Conservation (phyloP, 2,329 filamentous ascomycete species). For the Diaporthe nobilis region DNA sequence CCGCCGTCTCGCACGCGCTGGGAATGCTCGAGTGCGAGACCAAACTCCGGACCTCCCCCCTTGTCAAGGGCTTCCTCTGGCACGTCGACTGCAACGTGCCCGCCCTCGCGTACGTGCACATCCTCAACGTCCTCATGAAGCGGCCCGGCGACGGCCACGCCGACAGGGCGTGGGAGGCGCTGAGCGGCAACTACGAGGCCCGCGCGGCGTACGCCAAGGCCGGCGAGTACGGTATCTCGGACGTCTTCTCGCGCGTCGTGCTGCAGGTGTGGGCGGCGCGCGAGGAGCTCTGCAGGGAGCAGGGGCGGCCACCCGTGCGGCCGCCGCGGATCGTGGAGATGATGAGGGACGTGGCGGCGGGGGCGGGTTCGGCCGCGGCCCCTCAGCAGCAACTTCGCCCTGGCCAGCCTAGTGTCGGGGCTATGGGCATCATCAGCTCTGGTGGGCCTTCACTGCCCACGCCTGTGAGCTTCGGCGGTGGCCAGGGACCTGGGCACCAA, state of each 20-base stretch:
- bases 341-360: neutral
- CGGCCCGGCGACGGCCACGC: conserved; percentile 45
- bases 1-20: conserved; percentile 50
- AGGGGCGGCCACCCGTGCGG: neutral
- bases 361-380: neutral
- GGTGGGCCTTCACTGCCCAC: neutral
- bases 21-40: conserved; percentile 56
- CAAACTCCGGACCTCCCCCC: conserved; percentile 49
- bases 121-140: conserved; percentile 52
- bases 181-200: conserved; percentile 51
- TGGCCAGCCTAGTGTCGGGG: neutral
- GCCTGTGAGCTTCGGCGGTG: neutral
- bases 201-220: neutral
- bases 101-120: conserved; percentile 56
- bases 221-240: neutral
- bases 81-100: conserved; percentile 55
- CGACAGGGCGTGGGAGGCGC: conserved; percentile 51
- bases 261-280: conserved; percentile 26
- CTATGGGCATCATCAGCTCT: neutral
- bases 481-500: neutral
- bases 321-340: conserved; percentile 22
- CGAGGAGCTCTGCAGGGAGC: neutral
- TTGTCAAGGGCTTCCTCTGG: conserved; percentile 55
- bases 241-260: conserved; percentile 3
- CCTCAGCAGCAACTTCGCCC: neutral